Evolutionary conservation across 208 protist species (phyloP).

Genomic region (Trypanosoma brucei): DNA sequence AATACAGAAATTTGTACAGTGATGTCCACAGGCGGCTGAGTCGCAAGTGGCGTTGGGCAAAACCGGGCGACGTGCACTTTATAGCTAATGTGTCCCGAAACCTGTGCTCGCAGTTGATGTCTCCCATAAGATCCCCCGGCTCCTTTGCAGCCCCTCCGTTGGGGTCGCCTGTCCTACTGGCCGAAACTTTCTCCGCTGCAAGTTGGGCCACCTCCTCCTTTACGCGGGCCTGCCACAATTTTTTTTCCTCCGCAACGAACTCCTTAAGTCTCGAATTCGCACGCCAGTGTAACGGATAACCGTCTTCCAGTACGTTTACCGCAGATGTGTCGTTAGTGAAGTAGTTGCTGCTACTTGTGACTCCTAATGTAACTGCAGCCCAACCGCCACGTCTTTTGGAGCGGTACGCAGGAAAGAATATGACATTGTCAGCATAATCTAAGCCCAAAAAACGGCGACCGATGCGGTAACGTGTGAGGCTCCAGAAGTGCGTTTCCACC

Average conservation of each 20-base stretch:
- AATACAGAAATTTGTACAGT: conserved; percentile 77
- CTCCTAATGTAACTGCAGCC: conserved; percentile 74
- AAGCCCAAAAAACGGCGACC: conserved; percentile 65
- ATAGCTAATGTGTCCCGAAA: conserved; percentile 81
- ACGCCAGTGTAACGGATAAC: conserved; percentile 85
- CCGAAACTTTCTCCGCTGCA: conserved; percentile 26
- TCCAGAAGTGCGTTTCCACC: conserved; percentile 82
- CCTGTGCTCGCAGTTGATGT: conserved; percentile 52
- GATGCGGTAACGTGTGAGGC: conserved; percentile 83
- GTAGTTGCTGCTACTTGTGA: conserved; percentile 31
- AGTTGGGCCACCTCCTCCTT: conserved; percentile 22
- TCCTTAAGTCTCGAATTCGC: conserved; percentile 65
- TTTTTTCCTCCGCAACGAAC: conserved; percentile 58
- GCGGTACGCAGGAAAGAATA: conserved; percentile 79
- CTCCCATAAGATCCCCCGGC: neutral
- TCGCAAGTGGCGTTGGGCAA: conserved; percentile 66
- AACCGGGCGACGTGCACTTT: conserved; percentile 75
- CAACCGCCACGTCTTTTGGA: conserved; percentile 78
- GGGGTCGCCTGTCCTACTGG: conserved; percentile 7
- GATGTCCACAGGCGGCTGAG: conserved; percentile 51
- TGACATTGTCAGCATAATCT: conserved; percentile 83
- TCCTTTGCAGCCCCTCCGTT: conserved; percentile 1
- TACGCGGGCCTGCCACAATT: conserved; percentile 36
- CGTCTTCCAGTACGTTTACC: conserved; percentile 84
- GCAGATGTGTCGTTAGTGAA: conserved; percentile 61